Percentiles rank a stretch among this genome's conserved stretches.
phyloP scores from a whole-genome alignment of 805 yeast species.

The Metschnikowia cerradonensis region DNA sequence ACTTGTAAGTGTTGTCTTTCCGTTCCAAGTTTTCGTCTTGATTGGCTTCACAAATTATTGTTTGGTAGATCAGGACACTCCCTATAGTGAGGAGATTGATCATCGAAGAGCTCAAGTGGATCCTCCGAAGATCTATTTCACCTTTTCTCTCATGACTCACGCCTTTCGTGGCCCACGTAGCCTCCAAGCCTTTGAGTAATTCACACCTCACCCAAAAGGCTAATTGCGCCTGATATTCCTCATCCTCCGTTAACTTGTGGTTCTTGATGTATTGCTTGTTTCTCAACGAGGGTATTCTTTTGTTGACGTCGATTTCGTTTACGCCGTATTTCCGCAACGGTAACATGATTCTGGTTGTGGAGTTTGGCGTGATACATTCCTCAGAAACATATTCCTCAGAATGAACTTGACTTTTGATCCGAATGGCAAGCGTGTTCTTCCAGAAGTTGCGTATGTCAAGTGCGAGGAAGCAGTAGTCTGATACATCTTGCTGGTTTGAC shows the following conservation, averaged over 20 bases:
- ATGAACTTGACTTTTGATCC: conserved; percentile 30
- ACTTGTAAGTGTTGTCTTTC: conserved; percentile 2
- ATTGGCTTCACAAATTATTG: conserved; percentile 7
- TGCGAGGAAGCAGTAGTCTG: conserved; percentile 59
- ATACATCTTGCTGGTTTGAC: conserved; percentile 24
- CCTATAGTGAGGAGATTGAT: conserved; percentile 50
- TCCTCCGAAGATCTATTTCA: conserved; percentile 58
- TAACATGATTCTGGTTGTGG: conserved; percentile 53
- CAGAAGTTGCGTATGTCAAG: conserved; percentile 82
- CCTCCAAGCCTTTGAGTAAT: conserved; percentile 54
- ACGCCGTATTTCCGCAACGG: conserved; percentile 60
- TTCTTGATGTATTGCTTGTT: conserved; percentile 68
- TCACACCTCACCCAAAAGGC: conserved; percentile 79
- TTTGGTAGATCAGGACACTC: conserved; percentile 41
- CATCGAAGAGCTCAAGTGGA: conserved; percentile 62
- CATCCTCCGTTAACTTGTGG: conserved; percentile 49
- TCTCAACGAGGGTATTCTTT: conserved; percentile 66
- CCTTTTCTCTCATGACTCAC: conserved; percentile 43
- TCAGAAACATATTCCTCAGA: conserved; percentile 11
- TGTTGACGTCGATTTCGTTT: conserved; percentile 38
- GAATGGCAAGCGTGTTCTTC: conserved; percentile 46
- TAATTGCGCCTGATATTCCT: conserved; percentile 53
- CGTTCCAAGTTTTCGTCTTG: conserved; percentile 25
- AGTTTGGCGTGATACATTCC: conserved; percentile 27
- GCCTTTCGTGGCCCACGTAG: conserved; percentile 54